Percentiles rank a stretch among this genome's conserved stretches.
Conservation (phyloP, 129 eudicot genomes). For the Chrysanthemum makinoi region DNA sequence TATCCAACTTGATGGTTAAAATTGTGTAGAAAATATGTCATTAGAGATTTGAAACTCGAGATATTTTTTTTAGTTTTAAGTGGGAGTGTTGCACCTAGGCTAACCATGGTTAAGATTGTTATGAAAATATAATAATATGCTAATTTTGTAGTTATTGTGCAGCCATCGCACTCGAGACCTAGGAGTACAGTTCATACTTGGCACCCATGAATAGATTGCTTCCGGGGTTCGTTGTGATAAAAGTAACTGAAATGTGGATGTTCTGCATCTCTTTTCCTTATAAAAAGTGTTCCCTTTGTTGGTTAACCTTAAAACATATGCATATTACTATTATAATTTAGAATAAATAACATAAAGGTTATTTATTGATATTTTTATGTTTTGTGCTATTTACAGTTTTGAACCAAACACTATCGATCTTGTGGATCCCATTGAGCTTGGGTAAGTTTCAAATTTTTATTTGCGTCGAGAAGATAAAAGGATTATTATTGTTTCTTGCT, state of each 20-base stretch:
- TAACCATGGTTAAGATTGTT: too few species aligned
- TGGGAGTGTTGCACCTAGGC: too few species aligned
- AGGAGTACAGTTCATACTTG: too few species aligned
- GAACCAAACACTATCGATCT: conserved; percentile 98
- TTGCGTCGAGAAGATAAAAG: not conserved
- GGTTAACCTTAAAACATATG: conserved; percentile 81
- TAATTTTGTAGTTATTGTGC: too few species aligned
- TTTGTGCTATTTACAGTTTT: conserved; percentile 47
- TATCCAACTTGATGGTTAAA: too few species aligned
- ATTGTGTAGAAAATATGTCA: too few species aligned
- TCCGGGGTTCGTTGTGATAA: conserved; percentile 63
- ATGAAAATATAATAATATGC: too few species aligned
- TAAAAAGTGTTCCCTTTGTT: conserved; percentile 87
- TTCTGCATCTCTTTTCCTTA: conserved; percentile 86
- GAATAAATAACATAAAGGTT: not conserved
- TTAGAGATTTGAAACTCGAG: too few species aligned
- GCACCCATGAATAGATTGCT: too few species aligned
- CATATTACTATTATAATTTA: not conserved
- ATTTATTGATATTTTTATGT: conserved; percentile 14
- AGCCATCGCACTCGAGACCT: too few species aligned
- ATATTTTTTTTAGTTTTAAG: too few species aligned
- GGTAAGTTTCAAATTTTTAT: conserved; percentile 63
- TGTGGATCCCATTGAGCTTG: conserved; percentile 80
- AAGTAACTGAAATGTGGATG: conserved; percentile 87
- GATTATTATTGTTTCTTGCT: conserved; percentile 9